A percentile compares a stretch with the other conserved stretches of the same genome.
Evolutionary conservation across 495 filamentous ascomycete species (phyloP).

Genomic region (Penicillium canariense): DNA sequence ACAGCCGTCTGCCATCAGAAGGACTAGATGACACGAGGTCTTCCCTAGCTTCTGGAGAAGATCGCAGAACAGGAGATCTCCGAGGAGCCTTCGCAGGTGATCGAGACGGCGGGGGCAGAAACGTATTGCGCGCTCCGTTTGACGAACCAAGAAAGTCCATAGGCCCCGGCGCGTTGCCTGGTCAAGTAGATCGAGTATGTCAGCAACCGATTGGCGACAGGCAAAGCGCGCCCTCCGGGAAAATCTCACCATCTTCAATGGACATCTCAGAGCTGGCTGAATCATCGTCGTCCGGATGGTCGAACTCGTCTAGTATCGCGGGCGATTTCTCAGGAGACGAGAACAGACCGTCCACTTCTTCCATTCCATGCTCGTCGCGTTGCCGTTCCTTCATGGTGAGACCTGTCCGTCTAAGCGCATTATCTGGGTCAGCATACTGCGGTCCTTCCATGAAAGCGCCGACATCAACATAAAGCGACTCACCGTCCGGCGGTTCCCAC

Average conservation of each 20-base stretch:
- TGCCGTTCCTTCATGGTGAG: slow-evolving; percentile 76
- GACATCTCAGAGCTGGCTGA: slow-evolving; percentile 48
- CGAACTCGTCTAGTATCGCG: slow-evolving; percentile 37
- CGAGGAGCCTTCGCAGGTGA: slow-evolving; percentile 49
- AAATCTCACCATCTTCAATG: slow-evolving; percentile 43
- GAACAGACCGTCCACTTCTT: slow-evolving; percentile 80
- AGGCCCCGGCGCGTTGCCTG: slow-evolving; percentile 43
- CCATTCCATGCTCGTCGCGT: slow-evolving; percentile 89
- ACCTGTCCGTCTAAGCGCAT: slow-evolving; percentile 67
- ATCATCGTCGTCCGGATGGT: slow-evolving; percentile 24
- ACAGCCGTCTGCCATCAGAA: slow-evolving; percentile 33
- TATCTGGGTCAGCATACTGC: slow-evolving; percentile 12
- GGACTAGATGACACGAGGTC: slow-evolving; percentile 38
- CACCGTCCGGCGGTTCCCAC: slow-evolving; percentile 65
- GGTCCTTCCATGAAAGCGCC: not conserved
- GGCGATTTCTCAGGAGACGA: slow-evolving; percentile 76
- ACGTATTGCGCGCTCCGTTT: slow-evolving; percentile 30
- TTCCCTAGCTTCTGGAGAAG: slow-evolving; percentile 38
- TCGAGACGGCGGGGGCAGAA: slow-evolving; percentile 36
- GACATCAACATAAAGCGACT: slow-evolving; percentile 9
- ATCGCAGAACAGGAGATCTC: slow-evolving; percentile 41
- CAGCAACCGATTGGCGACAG: slow-evolving; percentile 1
- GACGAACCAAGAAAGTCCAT: slow-evolving; percentile 40
- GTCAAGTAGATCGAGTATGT: slow-evolving; percentile 4
- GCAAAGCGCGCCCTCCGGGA: not conserved